These are phyloP conservation scores for Jaapia argillacea DNA, from an alignment of 768 basidiomycete genomes.

Conservation along the genomic window DNA sequence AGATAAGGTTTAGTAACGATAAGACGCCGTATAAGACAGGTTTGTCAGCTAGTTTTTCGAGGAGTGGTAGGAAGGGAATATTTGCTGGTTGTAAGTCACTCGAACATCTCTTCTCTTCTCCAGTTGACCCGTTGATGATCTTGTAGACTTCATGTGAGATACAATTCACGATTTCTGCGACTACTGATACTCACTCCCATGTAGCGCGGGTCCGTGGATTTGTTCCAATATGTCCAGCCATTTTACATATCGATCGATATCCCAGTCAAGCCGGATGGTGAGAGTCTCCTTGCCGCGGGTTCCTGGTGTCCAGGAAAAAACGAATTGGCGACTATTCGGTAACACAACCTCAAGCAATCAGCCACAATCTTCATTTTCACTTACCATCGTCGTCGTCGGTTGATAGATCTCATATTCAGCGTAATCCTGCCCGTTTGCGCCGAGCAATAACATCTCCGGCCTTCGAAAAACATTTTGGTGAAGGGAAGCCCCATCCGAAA, in stretches of 20 bases:
- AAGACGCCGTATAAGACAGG: slow-evolving; percentile 92
- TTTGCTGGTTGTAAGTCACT: slow-evolving; percentile 71
- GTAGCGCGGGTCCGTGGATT: not conserved
- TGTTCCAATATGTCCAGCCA: too few species aligned
- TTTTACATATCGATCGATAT: slow-evolving; percentile 2
- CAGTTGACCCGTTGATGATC: slow-evolving; percentile 1
- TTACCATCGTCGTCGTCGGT: not conserved
- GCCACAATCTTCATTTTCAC: not conserved
- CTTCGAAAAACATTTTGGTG: slow-evolving; percentile 75
- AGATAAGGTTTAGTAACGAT: slow-evolving; percentile 88
- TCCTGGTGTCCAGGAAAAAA: slow-evolving; percentile 72
- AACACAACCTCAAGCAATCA: slow-evolving; percentile 5
- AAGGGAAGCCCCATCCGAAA: slow-evolving; percentile 48
- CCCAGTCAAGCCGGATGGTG: slow-evolving; percentile 54
- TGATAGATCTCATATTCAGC: slow-evolving; percentile 50
- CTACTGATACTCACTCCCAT: not conserved
- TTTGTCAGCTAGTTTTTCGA: slow-evolving; percentile 76
- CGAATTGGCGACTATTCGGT: slow-evolving; percentile 73
- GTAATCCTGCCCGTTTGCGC: slow-evolving; percentile 52
- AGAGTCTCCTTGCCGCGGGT: slow-evolving; percentile 72
- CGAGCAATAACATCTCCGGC: slow-evolving; percentile 51
- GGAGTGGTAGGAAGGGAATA: slow-evolving; percentile 83
- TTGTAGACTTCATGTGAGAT: not conserved
- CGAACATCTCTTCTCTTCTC: not conserved
- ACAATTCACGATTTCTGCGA: too few species aligned